Percentiles rank a stretch among this genome's conserved stretches.
Evolutionary conservation across 2,329 filamentous ascomycete species (phyloP).

Genomic region (Geosmithia morbida): DNA sequence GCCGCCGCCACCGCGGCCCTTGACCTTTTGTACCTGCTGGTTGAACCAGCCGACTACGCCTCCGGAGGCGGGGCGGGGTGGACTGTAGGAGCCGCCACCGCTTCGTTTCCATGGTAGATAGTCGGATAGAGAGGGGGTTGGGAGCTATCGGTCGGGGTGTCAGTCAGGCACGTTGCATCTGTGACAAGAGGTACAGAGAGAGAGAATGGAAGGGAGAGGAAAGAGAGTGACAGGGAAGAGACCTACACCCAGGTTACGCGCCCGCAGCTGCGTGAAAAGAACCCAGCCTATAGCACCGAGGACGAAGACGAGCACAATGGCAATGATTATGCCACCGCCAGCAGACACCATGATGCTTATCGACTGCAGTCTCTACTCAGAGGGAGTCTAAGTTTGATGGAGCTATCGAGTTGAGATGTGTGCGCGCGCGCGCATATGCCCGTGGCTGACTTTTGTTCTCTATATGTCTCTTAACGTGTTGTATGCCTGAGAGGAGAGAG

Average conservation of each 20-base stretch:
- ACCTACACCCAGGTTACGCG: conserved; percentile 54
- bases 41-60: conserved; percentile 62
- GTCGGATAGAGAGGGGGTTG: conserved; percentile 50
- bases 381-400: neutral
- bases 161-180: neutral
- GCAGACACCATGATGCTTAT: conserved; percentile 33
- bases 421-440: too few relatives aligned
- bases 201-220: neutral
- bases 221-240: neutral
- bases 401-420: neutral
- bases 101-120: conserved; percentile 55
- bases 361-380: too few relatives aligned
- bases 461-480: too few relatives aligned
- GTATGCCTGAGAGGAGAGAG: too few relatives aligned
- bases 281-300: conserved; percentile 49
- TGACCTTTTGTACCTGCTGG: conserved; percentile 47
- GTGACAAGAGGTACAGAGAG: neutral
- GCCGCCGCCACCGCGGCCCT: conserved; percentile 37
- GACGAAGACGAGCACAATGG: conserved; percentile 49
- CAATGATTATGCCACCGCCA: conserved; percentile 56
- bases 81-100: conserved; percentile 24
- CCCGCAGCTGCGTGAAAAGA: conserved; percentile 56
- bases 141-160: conserved; percentile 33
- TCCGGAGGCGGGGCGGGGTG: conserved; percentile 39
- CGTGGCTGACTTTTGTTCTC: too few relatives aligned